These are phyloP conservation scores for Hypsizygus marmoreus DNA, from an alignment of 768 basidiomycete genomes.

Conservation along the genomic window DNA sequence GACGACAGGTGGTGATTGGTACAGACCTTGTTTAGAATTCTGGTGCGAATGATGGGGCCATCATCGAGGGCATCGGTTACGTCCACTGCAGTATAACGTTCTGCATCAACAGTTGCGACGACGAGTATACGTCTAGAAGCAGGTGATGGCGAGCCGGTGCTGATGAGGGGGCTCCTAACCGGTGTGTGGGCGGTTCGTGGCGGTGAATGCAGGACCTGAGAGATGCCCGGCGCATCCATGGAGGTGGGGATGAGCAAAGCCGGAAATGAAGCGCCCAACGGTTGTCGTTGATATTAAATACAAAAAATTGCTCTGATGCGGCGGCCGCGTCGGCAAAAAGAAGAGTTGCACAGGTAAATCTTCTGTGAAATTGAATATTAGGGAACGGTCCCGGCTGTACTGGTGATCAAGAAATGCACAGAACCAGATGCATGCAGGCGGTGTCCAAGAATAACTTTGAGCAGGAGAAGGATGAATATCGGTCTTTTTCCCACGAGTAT, in stretches of 20 bases:
- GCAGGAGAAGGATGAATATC: no score
- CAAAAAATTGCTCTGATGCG: no score
- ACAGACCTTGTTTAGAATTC: constrained; percentile 19
- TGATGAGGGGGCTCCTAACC: constrained; percentile 2
- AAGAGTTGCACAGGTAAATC: no score
- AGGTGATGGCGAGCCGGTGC: constrained; percentile 8
- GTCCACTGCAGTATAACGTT: constrained; percentile 22
- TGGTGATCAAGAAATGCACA: no score
- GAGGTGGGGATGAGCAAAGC: constrained; percentile 4
- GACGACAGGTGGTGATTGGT: neutral
- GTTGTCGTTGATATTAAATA: no score
- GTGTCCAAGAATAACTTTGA: no score
- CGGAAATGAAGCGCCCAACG: no score
- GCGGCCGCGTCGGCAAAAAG: no score
- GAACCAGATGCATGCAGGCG: no score
- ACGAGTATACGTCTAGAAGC: constrained; percentile 13
- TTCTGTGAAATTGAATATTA: no score
- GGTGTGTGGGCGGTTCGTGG: neutral
- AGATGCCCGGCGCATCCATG: constrained; percentile 5
- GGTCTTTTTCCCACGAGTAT: constrained; percentile 24
- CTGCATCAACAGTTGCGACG: constrained; percentile 19
- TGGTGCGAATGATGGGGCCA: constrained; percentile 18
- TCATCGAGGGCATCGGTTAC: constrained; percentile 19
- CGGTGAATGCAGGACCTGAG: neutral
- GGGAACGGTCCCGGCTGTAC: no score